Percentiles rank a stretch among this genome's conserved stretches.
These are phyloP conservation scores for Debaryomycetaceae sp. DNA, from an alignment of 1,139 yeast genomes.

Conservation along the genomic window DNA sequence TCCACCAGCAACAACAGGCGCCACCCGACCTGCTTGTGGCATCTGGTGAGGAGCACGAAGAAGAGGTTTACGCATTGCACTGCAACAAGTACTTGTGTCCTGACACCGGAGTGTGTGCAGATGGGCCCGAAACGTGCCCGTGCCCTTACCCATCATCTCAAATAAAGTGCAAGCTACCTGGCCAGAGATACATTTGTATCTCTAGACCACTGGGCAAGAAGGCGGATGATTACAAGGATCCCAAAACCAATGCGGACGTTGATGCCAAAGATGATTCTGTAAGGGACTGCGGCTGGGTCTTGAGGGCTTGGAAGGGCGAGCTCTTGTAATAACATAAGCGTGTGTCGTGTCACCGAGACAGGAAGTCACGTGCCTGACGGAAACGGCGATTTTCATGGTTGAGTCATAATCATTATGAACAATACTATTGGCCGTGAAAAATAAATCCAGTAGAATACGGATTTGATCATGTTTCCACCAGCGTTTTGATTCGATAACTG, in stretches of 20 bases:
- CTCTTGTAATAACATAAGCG: no score
- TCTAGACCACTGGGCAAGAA: conserved; percentile 59
- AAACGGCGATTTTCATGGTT: no score
- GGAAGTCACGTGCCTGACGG: no score
- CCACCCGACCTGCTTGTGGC: conserved; percentile 11
- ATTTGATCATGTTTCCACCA: no score
- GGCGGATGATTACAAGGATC: conserved; percentile 32
- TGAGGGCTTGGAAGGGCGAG: conserved; percentile 36
- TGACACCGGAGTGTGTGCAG: conserved; percentile 72
- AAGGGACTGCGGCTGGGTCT: conserved; percentile 75
- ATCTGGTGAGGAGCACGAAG: conserved; percentile 19
- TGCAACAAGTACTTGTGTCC: conserved; percentile 73
- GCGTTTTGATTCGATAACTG: no score
- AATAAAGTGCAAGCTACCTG: conserved; percentile 67
- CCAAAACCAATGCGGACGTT: conserved; percentile 38
- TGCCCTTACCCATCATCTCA: conserved; percentile 86
- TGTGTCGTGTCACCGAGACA: no score
- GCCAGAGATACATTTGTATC: conserved; percentile 61
- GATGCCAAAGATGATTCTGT: conserved; percentile 41
- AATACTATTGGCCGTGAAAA: no score
- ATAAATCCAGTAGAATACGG: no score
- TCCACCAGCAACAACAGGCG: conserved; percentile 12
- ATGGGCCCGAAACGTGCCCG: conserved; percentile 63
- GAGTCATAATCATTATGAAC: no score
- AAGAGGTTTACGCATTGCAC: conserved; percentile 20